Conservation (phyloP, 129 eudicot genomes). For the Erigeron canadensis region DNA sequence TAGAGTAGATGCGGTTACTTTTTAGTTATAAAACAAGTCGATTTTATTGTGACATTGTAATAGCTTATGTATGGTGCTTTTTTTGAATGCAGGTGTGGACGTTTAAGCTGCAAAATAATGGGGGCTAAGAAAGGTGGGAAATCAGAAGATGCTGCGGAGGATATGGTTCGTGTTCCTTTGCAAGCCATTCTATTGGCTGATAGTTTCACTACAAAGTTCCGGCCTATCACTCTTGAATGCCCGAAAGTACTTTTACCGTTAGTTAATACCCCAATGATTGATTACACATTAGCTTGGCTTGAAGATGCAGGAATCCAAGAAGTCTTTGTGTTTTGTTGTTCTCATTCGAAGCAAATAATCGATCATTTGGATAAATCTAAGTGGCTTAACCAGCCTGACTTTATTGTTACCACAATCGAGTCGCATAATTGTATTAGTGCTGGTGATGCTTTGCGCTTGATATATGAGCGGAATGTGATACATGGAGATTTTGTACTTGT, state of each 20-base stretch:
- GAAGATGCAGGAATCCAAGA: slow-evolving; percentile 91
- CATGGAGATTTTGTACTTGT: slow-evolving; percentile 90
- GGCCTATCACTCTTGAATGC: slow-evolving; percentile 94
- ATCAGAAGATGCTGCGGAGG: slow-evolving; percentile 62
- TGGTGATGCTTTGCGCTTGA: slow-evolving; percentile 91
- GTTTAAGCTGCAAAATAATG: slow-evolving; percentile 34
- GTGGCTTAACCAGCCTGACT: slow-evolving; percentile 78
- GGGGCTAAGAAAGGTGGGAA: slow-evolving; percentile 68
- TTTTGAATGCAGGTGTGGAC: slow-evolving; percentile 22
- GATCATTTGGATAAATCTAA: slow-evolving; percentile 63
- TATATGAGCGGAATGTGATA: slow-evolving; percentile 80
- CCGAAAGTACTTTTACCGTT: slow-evolving; percentile 80
- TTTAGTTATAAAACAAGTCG: too few species aligned
- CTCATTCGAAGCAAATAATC: slow-evolving; percentile 85
- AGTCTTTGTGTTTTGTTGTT: slow-evolving; percentile 88
- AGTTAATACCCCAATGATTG: slow-evolving; percentile 93
- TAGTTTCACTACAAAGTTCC: slow-evolving; percentile 82
- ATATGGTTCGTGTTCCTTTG: slow-evolving; percentile 65
- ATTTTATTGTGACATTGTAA: too few species aligned
- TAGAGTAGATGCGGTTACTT: too few species aligned
- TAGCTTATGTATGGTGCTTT: slow-evolving; percentile 15
- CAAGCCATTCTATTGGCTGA: slow-evolving; percentile 93
- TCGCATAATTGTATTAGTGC: slow-evolving; percentile 79
- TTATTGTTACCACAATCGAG: slow-evolving; percentile 73
- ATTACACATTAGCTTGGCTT: slow-evolving; percentile 93